Evolutionary conservation across 768 basidiomycete genomes (phyloP).

Genomic region (Suillus hirtellus): DNA sequence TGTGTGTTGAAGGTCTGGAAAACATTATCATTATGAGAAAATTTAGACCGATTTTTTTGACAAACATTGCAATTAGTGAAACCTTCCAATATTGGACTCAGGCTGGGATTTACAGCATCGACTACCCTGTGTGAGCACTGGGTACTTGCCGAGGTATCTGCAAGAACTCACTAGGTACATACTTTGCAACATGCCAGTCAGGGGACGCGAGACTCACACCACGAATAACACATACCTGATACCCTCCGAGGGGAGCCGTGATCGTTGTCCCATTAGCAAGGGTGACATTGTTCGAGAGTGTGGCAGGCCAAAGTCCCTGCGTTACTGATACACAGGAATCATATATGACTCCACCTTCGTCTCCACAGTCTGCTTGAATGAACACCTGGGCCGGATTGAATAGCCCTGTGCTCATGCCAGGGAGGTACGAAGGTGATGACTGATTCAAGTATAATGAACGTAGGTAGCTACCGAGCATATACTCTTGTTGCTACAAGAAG

Average conservation of each 20-base stretch:
- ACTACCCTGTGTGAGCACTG: conserved; percentile 38
- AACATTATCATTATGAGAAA: conserved; percentile 2
- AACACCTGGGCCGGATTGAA: conserved; percentile 41
- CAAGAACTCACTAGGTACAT: conserved; percentile 41
- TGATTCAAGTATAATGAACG: conserved; percentile 53
- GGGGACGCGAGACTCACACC: conserved; percentile 1
- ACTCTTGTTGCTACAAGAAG: conserved; percentile 51
- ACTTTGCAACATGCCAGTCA: conserved; percentile 31
- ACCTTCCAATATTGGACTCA: conserved; percentile 67
- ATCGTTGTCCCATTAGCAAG: conserved; percentile 69
- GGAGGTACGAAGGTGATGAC: conserved; percentile 54
- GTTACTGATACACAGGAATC: conserved; percentile 67
- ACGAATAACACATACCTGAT: conserved; percentile 43
- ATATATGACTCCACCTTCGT: conserved; percentile 65
- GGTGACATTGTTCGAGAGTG: conserved; percentile 44
- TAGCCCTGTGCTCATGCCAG: conserved; percentile 35
- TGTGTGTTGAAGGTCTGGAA: conserved; percentile 47
- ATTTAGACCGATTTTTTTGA: background rate
- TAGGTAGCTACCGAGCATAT: conserved; percentile 54
- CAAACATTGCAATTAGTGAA: conserved; percentile 60
- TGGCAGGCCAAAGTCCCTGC: conserved; percentile 68
- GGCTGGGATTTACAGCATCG: conserved; percentile 60
- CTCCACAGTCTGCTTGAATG: conserved; percentile 67
- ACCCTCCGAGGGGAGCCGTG: conserved; percentile 61
- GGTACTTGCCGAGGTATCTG: background rate